These are phyloP conservation scores for Vitis hybrid DNA, from an alignment of 177 flowering plant species.

Conservation along the genomic window DNA sequence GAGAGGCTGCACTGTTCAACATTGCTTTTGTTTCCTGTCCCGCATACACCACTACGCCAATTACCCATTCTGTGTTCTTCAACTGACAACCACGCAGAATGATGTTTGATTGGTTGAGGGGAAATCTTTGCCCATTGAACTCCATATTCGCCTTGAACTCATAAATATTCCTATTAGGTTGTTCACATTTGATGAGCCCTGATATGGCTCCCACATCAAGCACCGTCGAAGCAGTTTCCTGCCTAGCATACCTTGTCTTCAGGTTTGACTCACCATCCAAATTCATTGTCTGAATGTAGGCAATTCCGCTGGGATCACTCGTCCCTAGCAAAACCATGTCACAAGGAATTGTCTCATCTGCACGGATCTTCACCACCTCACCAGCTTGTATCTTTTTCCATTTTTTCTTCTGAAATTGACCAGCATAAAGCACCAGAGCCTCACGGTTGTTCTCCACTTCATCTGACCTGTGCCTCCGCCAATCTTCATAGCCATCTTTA, in stretches of 20 bases:
- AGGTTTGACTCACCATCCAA: conserved; percentile 93
- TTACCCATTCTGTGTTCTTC: conserved; percentile 82
- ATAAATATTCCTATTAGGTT: conserved; percentile 89
- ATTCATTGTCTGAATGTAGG: conserved; percentile 94
- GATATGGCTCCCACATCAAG: conserved; percentile 45
- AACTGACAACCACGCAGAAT: conserved; percentile 93
- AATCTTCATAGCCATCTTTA: conserved; percentile 97
- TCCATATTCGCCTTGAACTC: conserved; percentile 94
- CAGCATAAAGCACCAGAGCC: conserved; percentile 61
- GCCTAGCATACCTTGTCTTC: conserved; percentile 93
- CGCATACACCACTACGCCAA: conserved; percentile 93
- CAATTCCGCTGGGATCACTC: conserved; percentile 93
- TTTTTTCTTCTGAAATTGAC: conserved; percentile 45
- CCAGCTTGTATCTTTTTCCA: conserved; percentile 84
- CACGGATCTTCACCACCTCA: conserved; percentile 70
- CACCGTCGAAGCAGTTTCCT: conserved; percentile 63
- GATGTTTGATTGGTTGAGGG: conserved; percentile 87
- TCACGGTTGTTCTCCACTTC: conserved; percentile 79
- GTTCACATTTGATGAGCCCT: conserved; percentile 84
- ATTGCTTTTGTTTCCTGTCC: conserved; percentile 98
- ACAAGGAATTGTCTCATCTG: conserved; percentile 81
- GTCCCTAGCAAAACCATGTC: conserved; percentile 90
- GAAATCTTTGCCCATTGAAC: conserved; percentile 54
- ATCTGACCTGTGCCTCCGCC: conserved; percentile 93
- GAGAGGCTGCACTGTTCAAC: conserved; percentile 86